Evolutionary conservation across 2,329 filamentous ascomycete species (phyloP), one percentile per base, ranked within the genome.

Genomic region (Aspergillus pseudoviridinutans): DNA sequence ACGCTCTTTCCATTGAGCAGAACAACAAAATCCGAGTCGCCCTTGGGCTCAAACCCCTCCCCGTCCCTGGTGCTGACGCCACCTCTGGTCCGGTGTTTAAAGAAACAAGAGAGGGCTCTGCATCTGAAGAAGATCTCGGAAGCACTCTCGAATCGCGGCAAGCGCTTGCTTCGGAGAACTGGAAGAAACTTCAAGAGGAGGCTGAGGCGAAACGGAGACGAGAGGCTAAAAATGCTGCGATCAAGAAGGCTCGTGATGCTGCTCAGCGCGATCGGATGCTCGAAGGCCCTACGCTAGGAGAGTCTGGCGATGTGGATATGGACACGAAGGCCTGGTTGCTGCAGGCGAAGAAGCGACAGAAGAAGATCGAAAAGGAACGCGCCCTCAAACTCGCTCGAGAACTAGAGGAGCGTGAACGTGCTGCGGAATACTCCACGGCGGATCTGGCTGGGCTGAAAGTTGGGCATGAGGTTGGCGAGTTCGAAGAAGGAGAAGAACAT

Each of bases 381-480:
- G 86, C 87, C 29, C 84, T 89, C 64, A 82, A 82, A 70, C 74
- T 84, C 54, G 90, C 91, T 59, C 86, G 90, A 68, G 91, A 97
- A 71, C 78, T 91, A 49, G 90, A 87, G 9, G 90, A 91, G 59
- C 87, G 89, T 4, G 89, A 92, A 71, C 83, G 83, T 1, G 84
- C 84, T 3, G 87, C 86, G 1, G 87, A 93, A 67, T 96, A 97
- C 73, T 92, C 90, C 0, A 85, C 91, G 3, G 88, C 89, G 59
- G 92, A 97, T 70, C 80, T 97, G 51, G 89, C 91, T 0, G 94
- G 93, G 41, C 87, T 99, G 66, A 94, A 91, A 71, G 93, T 99
- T 53, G 92, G 87, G 4, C 94, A 99, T 72, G 91, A 96, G 71
- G 76, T 92, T 58, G 85, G 84, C 4, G 84, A 90, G 24, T 93